Base-by-base conservation (phyloP, 2,329 filamentous ascomycete genomes). In the Fusarium sp. region DNA sequence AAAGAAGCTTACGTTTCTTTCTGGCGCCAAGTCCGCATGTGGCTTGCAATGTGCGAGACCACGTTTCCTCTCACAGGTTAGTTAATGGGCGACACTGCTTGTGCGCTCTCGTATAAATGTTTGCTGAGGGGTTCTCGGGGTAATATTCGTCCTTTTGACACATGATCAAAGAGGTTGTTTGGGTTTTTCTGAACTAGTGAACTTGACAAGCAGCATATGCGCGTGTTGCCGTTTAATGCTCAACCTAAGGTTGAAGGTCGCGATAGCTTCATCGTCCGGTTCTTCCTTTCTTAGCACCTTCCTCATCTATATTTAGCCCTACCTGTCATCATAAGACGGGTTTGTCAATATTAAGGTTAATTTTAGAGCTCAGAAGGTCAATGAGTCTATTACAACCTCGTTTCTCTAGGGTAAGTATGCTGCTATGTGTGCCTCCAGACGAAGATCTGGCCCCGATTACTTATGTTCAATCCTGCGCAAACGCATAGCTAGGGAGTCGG, bases 31-130 rank as follows among this genome's bases (percentile, higher is more conserved):
- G 36, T 34, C 36, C 13, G n/a, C 29, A 31, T 49, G 55, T 58
- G 55, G 55, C 55, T 46, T 58, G 29, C 55, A 10, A 23, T 23
- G 25, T 20, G 54, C 38, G 38, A 57, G 54, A 46, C 54, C 54
- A 44, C 54, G 54, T 57, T 56, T 57, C 54, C 54, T 10, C 38
- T 44, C 54, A 16, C 23, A 33, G 25, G 23, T 40, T 16, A 57
- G 54, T 44, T 18, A 13, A 31, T 42, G 16, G 25, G 25, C 16
- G 16, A 14, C 34, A 23, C 18, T 56, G 25, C 25, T 13, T 25
- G 23, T 38, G 33, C 7, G 10, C n/a, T 55, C 49, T 53, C 49
- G 49, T 34, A 34, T 20, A 13, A 18, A 3, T 29, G n/a, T 20
- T 50, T 50, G 25, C 6, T 6, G 42, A 11, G 42, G 42, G 42